Base-by-base conservation (phyloP, 2,329 filamentous ascomycete genomes). In the Chrysosphaeria jannelii region DNA sequence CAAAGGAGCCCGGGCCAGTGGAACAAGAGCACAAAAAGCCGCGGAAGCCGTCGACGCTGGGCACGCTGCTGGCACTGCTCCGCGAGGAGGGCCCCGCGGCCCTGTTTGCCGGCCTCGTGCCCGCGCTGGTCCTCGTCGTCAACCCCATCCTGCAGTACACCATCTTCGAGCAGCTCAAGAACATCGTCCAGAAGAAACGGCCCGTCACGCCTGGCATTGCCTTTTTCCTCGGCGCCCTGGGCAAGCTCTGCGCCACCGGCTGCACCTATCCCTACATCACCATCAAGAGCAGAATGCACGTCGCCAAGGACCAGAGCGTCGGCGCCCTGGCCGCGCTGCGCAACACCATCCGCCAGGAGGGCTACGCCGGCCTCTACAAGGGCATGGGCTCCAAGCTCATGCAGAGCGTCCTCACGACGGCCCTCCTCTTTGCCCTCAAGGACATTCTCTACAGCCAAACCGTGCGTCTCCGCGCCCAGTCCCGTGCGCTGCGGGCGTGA, bases 261-360 rank as follows among this genome's bases (percentile, higher is more conserved):
- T 72, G 93, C 37, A 97, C 85, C 5, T 97, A 97, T 45, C 85
- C 85, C 8, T 97, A 97, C 43, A 93, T 97, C 43, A 97, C 85
- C 4, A 71, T 97, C 37, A 97, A 97, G 65, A 89, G 78, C 46
- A 64, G 76, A 41, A 90, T 90, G 64, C 85, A 97, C 43, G 76
- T 97, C 29, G 76, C 79, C 14, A 70, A 70, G 46, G 71, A 88
- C 47, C 25, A 25, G 21, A 17, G n/a, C 13, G 9, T 13, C 17
- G 29, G 23, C 23, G 71, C 69, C 34, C 70, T 91, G 56, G 54
- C 66, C 25, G 72, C 66, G 22, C 58, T 97, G 39, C 64, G 57
- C 39, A 59, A 68, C 29, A 79, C 93, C 29, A 57, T 91, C 29
- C 57, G 50, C 32, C 74, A 91, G 39, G 81, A 93, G 46, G 85